These are phyloP conservation scores for Brassica rapa DNA, from an alignment of 345 rosid genomes.

Conservation along the genomic window DNA sequence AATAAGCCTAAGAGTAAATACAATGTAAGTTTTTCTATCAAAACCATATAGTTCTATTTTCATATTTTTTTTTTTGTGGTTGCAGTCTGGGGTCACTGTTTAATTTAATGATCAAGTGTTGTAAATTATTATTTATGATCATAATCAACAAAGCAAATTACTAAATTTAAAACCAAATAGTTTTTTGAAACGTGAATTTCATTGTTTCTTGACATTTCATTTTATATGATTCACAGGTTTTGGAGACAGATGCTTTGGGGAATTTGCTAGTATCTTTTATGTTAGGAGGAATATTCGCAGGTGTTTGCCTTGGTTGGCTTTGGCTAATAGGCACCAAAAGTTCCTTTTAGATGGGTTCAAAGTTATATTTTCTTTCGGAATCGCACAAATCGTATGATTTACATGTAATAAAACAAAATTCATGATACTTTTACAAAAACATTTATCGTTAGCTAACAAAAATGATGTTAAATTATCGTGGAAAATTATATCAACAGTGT, in stretches of 20 bases:
- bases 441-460: background rate
- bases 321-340: background rate
- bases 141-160: background rate
- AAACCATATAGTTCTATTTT: background rate
- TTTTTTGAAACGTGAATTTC: background rate
- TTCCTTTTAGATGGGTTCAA: background rate
- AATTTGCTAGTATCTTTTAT: background rate
- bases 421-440: background rate
- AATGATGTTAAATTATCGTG: background rate
- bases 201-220: background rate
- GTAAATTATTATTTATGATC: background rate
- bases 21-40: background rate
- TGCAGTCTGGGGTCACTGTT: background rate
- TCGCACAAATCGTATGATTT: background rate
- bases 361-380: background rate
- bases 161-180: background rate
- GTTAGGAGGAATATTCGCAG: background rate
- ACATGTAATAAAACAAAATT: background rate
- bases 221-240: background rate
- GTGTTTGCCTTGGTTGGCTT: background rate
- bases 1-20: background rate
- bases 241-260: constrained; percentile 1
- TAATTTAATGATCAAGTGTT: background rate
- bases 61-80: background rate
- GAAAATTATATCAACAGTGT: background rate